Percentiles rank a stretch among this genome's conserved stretches.
Conservation (phyloP, 2,329 filamentous ascomycete species). For the Furcasterigmium furcatum region DNA sequence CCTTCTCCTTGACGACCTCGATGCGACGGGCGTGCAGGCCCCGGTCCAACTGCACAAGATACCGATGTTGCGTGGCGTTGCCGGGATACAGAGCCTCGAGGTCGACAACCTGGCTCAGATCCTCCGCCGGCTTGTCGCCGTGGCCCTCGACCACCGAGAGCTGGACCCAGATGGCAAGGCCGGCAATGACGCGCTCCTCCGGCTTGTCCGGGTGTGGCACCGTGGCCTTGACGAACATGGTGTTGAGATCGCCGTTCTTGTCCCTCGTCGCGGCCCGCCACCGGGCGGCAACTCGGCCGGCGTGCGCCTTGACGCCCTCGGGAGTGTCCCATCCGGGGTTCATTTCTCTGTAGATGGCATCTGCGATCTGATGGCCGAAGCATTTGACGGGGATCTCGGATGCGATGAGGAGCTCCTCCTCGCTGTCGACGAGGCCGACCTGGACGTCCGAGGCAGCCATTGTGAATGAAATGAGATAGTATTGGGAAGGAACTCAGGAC, state of each 20-base stretch:
- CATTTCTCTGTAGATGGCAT: slow-evolving; percentile 47
- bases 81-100: slow-evolving; percentile 36
- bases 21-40: slow-evolving; percentile 41
- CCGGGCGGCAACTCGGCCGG: slow-evolving; percentile 32
- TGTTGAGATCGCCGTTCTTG: slow-evolving; percentile 41
- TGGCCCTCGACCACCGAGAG: slow-evolving; percentile 43
- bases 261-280: slow-evolving; percentile 37
- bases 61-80: slow-evolving; percentile 41
- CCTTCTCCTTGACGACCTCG: slow-evolving; percentile 36
- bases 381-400: neutral
- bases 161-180: slow-evolving; percentile 54
- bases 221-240: slow-evolving; percentile 52
- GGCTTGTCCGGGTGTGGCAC: slow-evolving; percentile 27
- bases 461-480: too few relatives aligned
- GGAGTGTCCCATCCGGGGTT: slow-evolving; percentile 54
- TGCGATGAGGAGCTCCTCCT: neutral
- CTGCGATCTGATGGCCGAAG: slow-evolving; percentile 48
- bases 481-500: too few relatives aligned
- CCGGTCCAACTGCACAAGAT: slow-evolving; percentile 36
- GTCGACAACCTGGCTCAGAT: slow-evolving; percentile 23
- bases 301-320: slow-evolving; percentile 32
- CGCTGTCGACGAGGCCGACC: neutral
- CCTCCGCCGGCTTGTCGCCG: slow-evolving; percentile 35
- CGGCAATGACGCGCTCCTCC: slow-evolving; percentile 33
- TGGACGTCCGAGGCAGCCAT: neutral